phyloP scores from a whole-genome alignment of 2,329 filamentous ascomycete genomes.

The Gliomastix tumulicola region DNA sequence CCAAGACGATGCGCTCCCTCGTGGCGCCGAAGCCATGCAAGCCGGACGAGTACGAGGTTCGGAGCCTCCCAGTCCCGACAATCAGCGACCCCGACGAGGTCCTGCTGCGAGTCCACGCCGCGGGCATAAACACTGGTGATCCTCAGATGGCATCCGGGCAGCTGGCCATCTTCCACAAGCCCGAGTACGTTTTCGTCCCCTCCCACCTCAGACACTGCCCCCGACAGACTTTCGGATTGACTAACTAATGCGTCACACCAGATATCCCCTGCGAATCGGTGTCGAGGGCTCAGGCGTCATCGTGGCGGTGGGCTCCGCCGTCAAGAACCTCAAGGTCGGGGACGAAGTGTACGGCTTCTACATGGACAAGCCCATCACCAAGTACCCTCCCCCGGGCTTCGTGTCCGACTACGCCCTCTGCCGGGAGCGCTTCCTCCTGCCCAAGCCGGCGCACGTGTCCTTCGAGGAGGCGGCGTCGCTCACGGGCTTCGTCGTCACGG shows the following conservation, averaged over 20 bases:
- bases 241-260: neutral
- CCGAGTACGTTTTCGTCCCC: slow-evolving; percentile 14
- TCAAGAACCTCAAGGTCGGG: slow-evolving; percentile 18
- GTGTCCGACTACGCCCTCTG: slow-evolving; percentile 31
- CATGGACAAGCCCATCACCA: slow-evolving; percentile 28
- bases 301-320: slow-evolving; percentile 15
- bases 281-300: slow-evolving; percentile 25
- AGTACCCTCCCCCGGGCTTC: slow-evolving; percentile 18
- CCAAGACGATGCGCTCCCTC: slow-evolving; percentile 35
- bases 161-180: slow-evolving; percentile 13
- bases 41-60: slow-evolving; percentile 29
- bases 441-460: slow-evolving; percentile 19
- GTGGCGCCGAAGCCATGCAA: slow-evolving; percentile 28
- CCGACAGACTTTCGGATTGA: too few species aligned
- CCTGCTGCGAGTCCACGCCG: slow-evolving; percentile 30
- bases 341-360: slow-evolving; percentile 30
- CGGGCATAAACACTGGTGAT: slow-evolving; percentile 25
- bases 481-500: slow-evolving; percentile 29
- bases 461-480: slow-evolving; percentile 29
- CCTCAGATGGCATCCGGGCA: slow-evolving; percentile 18
- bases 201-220: too few species aligned
- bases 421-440: slow-evolving; percentile 22
- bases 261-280: slow-evolving; percentile 15
- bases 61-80: slow-evolving; percentile 33
- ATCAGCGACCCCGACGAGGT: slow-evolving; percentile 35